A percentile compares a stretch with the other conserved stretches of the same genome.
Conservation (phyloP, 495 filamentous ascomycete genomes). For the Podospora pseudopauciseta region DNA sequence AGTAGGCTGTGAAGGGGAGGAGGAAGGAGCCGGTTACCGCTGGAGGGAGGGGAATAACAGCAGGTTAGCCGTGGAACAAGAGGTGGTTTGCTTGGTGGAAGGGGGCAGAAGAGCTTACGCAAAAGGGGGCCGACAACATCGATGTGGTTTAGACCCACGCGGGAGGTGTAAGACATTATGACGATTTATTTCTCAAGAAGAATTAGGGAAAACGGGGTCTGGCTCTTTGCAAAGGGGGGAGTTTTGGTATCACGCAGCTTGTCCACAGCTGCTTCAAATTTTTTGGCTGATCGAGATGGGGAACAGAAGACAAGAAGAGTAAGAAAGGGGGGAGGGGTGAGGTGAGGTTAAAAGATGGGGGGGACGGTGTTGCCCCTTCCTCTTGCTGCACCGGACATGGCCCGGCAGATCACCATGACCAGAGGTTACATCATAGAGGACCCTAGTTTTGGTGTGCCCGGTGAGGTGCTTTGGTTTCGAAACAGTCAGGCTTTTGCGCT, state of each 20-base stretch:
- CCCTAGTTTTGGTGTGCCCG: neutral
- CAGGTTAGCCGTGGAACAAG: neutral
- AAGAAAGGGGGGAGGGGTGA: neutral
- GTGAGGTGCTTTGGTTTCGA: neutral
- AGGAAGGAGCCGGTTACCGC: conserved; percentile 46
- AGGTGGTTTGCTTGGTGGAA: neutral
- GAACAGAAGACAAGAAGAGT: neutral
- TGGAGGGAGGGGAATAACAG: conserved; percentile 13
- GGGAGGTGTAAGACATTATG: conserved; percentile 14
- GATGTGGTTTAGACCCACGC: conserved; percentile 17
- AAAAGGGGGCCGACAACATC: conserved; percentile 17
- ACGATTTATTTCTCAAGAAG: neutral
- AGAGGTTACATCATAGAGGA: neutral
- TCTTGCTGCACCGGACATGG: neutral
- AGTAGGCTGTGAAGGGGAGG: conserved; percentile 45
- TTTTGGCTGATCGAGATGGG: neutral
- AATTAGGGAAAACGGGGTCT: neutral
- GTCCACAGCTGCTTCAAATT: neutral
- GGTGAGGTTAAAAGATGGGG: neutral
- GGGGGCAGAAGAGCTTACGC: conserved; percentile 6
- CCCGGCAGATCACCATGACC: neutral
- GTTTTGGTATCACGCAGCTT: neutral
- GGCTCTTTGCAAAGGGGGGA: neutral
- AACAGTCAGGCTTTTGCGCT: neutral
- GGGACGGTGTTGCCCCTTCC: neutral